These are phyloP conservation scores for Eutrema salsugineum DNA, from an alignment of 441 rosid species.

Conservation along the genomic window DNA sequence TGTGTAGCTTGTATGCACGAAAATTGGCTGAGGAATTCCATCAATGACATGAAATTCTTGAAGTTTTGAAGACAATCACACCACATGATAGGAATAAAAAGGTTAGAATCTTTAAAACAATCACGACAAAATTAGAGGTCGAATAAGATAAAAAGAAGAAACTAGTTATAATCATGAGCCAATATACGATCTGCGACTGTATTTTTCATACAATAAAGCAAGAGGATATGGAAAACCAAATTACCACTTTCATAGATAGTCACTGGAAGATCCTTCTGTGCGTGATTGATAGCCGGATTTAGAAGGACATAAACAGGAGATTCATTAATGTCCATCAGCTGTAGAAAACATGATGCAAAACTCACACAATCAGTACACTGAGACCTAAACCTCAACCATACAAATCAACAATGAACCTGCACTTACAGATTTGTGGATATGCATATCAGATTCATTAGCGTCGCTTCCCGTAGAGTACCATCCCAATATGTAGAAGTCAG, in stretches of 20 bases:
- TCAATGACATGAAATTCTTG: constrained; percentile 92
- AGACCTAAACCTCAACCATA: neutral
- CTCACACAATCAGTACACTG: neutral
- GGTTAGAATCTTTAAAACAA: neutral
- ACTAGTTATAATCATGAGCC: neutral
- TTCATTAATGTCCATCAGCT: constrained; percentile 95
- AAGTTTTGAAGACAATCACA: constrained; percentile 23
- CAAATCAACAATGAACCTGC: neutral
- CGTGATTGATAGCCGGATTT: constrained; percentile 73
- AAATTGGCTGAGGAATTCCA: constrained; percentile 87
- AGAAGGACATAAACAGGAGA: constrained; percentile 87
- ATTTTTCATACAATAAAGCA: neutral
- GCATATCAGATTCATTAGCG: constrained; percentile 87
- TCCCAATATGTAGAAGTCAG: constrained; percentile 77
- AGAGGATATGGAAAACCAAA: constrained; percentile 2
- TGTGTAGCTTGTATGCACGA: constrained; percentile 81
- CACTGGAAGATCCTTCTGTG: constrained; percentile 87
- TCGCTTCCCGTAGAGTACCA: constrained; percentile 95
- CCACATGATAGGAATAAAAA: neutral
- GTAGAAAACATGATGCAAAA: constrained; percentile 19
- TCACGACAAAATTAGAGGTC: neutral
- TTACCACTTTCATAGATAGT: constrained; percentile 85
- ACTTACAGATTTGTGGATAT: constrained; percentile 85
- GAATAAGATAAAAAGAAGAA: neutral
- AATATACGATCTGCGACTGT: neutral